These are phyloP conservation scores for Trichoderma breve DNA, from an alignment of 2,329 filamentous ascomycete species.

Conservation along the genomic window DNA sequence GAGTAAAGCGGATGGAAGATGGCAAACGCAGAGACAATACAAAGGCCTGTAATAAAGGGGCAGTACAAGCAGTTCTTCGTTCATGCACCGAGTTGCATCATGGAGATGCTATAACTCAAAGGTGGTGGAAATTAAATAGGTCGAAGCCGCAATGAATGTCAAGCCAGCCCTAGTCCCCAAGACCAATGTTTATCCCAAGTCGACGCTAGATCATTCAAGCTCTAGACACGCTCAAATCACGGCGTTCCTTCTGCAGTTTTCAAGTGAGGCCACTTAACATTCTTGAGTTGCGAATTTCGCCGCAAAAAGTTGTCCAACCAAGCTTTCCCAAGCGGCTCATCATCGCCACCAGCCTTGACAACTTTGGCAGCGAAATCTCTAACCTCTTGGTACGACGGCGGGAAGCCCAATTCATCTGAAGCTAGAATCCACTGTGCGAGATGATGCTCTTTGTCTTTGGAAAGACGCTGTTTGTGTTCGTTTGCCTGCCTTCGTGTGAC, in stretches of 20 bases:
- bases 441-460: slow-evolving; percentile 12
- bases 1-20: neutral
- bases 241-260: neutral
- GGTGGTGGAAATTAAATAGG: neutral
- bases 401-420: neutral
- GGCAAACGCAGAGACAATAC: neutral
- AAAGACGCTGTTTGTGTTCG: slow-evolving; percentile 14
- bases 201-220: neutral
- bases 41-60: neutral
- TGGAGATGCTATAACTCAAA: neutral
- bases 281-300: slow-evolving; percentile 15
- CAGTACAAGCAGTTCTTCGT: neutral
- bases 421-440: slow-evolving; percentile 15
- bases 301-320: slow-evolving; percentile 18
- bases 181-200: neutral
- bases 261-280: neutral
- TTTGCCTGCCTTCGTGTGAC: neutral
- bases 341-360: slow-evolving; percentile 9
- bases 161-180: neutral
- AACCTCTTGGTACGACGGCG: slow-evolving; percentile 15
- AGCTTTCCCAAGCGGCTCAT: slow-evolving; percentile 18
- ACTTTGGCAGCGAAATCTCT: neutral
- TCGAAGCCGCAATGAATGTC: neutral
- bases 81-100: neutral
- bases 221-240: neutral